Conservation (phyloP, 83 land plant species). For the Larix sibirica region DNA sequence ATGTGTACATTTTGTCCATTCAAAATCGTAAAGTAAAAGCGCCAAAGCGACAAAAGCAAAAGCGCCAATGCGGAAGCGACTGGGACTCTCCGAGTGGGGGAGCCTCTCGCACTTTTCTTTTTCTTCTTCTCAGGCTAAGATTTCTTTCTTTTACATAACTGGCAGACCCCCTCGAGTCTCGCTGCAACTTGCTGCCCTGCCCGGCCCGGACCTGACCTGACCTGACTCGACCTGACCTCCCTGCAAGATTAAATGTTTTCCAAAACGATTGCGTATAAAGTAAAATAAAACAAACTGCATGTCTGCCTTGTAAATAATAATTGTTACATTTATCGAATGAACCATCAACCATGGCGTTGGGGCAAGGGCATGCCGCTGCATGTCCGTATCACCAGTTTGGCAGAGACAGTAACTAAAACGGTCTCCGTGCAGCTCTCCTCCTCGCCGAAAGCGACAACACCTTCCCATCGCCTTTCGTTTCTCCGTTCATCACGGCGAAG, state of each 20-base stretch:
- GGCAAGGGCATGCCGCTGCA: background rate
- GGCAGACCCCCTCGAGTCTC: constrained; percentile 9
- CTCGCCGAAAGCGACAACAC: constrained; percentile 3
- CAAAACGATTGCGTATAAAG: no score
- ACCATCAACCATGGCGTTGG: background rate
- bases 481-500: no score
- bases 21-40: background rate
- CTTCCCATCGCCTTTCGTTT: background rate
- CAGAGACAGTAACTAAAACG: constrained; percentile 4
- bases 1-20: background rate
- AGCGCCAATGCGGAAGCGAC: background rate
- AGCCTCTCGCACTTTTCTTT: background rate
- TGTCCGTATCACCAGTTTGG: background rate
- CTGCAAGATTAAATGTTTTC: no score
- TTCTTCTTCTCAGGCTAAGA: background rate
- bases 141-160: background rate
- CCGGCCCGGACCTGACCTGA: no score
- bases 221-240: no score
- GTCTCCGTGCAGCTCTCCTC: constrained; percentile 14
- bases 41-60: constrained; percentile 6
- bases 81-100: no score
- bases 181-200: background rate
- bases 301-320: background rate
- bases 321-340: constrained; percentile 6
- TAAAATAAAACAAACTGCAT: no score